Conservation (phyloP, 495 filamentous ascomycete genomes). For the Haplographium delicatum region DNA sequence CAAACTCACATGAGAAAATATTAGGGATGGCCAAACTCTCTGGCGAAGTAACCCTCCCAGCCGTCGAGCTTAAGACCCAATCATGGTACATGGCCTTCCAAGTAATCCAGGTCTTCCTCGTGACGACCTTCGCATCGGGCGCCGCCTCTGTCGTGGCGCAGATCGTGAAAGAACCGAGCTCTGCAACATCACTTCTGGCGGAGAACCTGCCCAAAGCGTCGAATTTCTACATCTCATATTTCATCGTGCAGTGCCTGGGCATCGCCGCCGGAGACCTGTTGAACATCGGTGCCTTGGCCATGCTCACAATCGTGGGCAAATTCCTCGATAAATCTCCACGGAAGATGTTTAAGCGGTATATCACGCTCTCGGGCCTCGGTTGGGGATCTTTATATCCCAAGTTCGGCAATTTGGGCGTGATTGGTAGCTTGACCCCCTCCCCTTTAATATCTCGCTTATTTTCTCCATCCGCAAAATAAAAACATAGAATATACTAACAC, state of each 20-base stretch:
- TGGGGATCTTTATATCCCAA: conserved; percentile 90
- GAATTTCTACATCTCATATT: conserved; percentile 94
- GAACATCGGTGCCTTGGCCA: conserved; percentile 68
- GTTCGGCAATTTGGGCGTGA: conserved; percentile 80
- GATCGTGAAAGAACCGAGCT: conserved; percentile 60
- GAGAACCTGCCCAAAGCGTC: conserved; percentile 72
- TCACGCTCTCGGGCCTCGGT: conserved; percentile 53
- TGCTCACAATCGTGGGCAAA: conserved; percentile 74
- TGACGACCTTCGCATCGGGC: conserved; percentile 77
- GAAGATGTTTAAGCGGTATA: conserved; percentile 53
- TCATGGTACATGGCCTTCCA: conserved; percentile 93
- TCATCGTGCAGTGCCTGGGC: conserved; percentile 84
- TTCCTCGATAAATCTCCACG: conserved; percentile 50
- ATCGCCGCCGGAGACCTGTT: conserved; percentile 69
- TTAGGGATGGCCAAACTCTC: conserved; percentile 61
- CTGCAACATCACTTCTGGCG: conserved; percentile 66
- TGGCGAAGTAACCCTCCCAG: conserved; percentile 70
- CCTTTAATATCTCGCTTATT: conserved; percentile 24
- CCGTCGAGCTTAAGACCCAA: conserved; percentile 79
- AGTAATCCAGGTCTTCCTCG: conserved; percentile 89
- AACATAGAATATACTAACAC: no score
- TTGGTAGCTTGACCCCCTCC: no score
- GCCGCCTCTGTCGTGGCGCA: conserved; percentile 58
- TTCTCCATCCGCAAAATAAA: conserved; percentile 19
- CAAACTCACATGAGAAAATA: conserved; percentile 1